Evolutionary conservation across 352 stramenopile species (phyloP), one percentile per base, ranked within the genome.

Genomic region (Phytophthora crassamura): DNA sequence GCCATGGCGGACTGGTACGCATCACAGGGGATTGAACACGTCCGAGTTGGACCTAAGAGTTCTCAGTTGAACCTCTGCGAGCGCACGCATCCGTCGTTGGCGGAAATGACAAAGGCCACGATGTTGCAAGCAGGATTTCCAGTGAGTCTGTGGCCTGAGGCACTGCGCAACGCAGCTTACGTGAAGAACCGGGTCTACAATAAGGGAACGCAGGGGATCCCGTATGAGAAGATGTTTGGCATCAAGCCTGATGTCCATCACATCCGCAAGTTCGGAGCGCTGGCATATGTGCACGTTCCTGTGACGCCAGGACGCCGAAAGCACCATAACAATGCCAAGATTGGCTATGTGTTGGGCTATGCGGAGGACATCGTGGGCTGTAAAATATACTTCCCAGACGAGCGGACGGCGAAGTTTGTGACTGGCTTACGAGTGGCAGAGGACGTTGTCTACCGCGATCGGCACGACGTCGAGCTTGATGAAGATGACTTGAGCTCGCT

Each of bases 181-280:
- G 20, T 66, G 0, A 59, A 59, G 34, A 66, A 59, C n/a, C 47
- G 48, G 1, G n/a, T 45, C 2, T 65, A 59, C 45, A 59, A 54
- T n/a, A 52, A 53, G 4, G 48, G 48, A 5, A 59, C 58, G 0
- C 40, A 54, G 5, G 40, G 48, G 0, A 25, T 66, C 49, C 48
- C 58, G 2, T 54, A 59, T 18, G 48, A 59, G n/a, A 54, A 55
- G 49, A 25, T 67, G 14, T 67, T 67, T 12, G 59, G 59, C 4
- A 28, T 18, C 2, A 60, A 60, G 25, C 49, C 40, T 5, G 59
- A 60, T 33, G 16, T 55, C 1, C 40, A 67, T 22, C 59, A 67
- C 10, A 58, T 58, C 18, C 36, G 57, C 4, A 65, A 54, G 34
- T 67, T 67, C 11, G 49, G 59, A 28, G 36, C 40, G 9, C 35